A percentile compares a stretch with the other conserved stretches of the same genome.
phyloP scores from a whole-genome alignment of 768 basidiomycete species.

The Candolleomyces efflorescens region DNA sequence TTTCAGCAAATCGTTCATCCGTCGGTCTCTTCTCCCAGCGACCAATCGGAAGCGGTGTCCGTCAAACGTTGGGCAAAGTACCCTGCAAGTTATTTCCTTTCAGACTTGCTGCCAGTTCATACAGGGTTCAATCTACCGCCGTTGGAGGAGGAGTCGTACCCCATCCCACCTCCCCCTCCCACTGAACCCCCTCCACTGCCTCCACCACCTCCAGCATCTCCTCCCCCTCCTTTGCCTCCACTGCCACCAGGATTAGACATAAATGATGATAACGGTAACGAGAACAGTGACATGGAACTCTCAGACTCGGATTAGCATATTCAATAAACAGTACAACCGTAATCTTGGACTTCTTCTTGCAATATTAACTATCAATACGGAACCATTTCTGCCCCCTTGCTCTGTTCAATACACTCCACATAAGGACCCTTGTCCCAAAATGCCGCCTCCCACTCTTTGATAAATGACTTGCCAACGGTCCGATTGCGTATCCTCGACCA shows the following conservation, averaged over 20 bases:
- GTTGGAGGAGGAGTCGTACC: conserved; percentile 13
- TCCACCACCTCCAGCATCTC: conserved; percentile 9
- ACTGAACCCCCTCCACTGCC: conserved; percentile 35
- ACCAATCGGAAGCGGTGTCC: background rate
- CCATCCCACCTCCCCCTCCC: conserved; percentile 22
- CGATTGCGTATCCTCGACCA: background rate
- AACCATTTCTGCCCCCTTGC: too few relatives aligned
- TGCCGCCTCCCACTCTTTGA: background rate
- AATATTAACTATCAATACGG: too few relatives aligned
- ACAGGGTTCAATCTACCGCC: conserved; percentile 35
- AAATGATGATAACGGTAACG: background rate
- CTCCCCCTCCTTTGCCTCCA: conserved; percentile 8
- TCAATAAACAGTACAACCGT: too few relatives aligned
- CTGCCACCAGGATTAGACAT: conserved; percentile 7
- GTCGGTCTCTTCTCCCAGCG: background rate
- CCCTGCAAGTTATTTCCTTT: conserved; percentile 56
- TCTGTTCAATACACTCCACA: background rate
- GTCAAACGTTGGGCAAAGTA: conserved; percentile 58
- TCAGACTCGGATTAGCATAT: background rate
- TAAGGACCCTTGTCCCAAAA: conserved; percentile 1
- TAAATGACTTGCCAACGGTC: background rate
- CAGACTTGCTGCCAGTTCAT: conserved; percentile 50
- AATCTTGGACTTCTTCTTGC: too few relatives aligned
- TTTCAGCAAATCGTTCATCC: conserved; percentile 7
- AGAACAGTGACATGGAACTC: background rate